These are phyloP conservation scores for Bolboschoenus planiculmis DNA, from an alignment of 176 grass and related monocot genomes.

Conservation along the genomic window DNA sequence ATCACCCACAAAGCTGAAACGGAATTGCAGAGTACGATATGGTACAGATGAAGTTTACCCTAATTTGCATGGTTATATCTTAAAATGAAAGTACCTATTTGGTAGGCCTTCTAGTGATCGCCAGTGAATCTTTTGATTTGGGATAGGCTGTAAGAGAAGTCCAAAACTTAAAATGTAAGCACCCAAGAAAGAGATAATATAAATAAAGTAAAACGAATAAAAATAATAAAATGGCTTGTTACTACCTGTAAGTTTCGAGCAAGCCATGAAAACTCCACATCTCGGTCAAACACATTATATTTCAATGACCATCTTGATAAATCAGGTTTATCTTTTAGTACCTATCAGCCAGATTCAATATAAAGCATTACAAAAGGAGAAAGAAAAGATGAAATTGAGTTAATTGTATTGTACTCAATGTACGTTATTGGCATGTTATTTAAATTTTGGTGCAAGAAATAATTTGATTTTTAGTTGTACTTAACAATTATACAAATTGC, in stretches of 20 bases:
- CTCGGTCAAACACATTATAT: constrained; percentile 64
- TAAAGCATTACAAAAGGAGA: background rate
- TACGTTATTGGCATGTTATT: background rate
- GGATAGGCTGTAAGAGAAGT: constrained; percentile 49
- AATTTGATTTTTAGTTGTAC: background rate
- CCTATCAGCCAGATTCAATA: constrained; percentile 26
- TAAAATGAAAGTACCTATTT: constrained; percentile 52
- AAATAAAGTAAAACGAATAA: background rate
- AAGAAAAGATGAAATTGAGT: background rate
- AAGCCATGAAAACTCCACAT: constrained; percentile 96
- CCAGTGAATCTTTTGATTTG: constrained; percentile 99
- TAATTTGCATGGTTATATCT: background rate
- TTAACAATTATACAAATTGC: background rate
- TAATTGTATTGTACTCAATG: background rate
- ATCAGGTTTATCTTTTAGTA: constrained; percentile 84
- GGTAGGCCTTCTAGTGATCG: constrained; percentile 90
- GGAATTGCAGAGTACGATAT: background rate
- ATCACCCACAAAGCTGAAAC: background rate
- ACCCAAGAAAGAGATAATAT: background rate
- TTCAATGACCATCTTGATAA: constrained; percentile 80
- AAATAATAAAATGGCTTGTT: background rate
- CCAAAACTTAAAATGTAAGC: background rate
- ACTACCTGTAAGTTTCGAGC: constrained; percentile 48
- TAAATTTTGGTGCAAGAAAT: background rate
- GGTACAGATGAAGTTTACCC: background rate